phyloP scores from a whole-genome alignment of 1,284 basidiomycete genomes.

The Microbotryomycetes sp. region DNA sequence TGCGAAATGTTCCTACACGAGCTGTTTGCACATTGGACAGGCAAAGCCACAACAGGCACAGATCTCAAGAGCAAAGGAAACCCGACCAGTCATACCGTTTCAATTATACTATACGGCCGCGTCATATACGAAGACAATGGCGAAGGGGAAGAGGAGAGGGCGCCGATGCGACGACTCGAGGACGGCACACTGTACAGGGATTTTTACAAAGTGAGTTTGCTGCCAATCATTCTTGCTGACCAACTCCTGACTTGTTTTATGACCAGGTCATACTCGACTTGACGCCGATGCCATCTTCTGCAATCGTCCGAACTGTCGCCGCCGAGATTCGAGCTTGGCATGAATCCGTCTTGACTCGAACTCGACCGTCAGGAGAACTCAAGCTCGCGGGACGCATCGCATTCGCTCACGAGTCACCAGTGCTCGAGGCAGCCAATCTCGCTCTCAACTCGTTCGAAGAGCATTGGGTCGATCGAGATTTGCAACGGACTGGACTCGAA shows the following conservation, averaged over 20 bases:
- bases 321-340: slow-evolving; percentile 26
- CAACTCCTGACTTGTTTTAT: too few species aligned
- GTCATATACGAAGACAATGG: slow-evolving; percentile 75
- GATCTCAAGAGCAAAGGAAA: slow-evolving; percentile 20
- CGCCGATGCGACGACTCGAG: slow-evolving; percentile 28
- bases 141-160: slow-evolving; percentile 59
- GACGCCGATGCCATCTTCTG: slow-evolving; percentile 40
- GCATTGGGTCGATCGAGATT: slow-evolving; percentile 91
- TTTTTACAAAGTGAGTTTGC: slow-evolving; percentile 51
- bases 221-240: slow-evolving; percentile 43
- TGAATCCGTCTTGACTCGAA: slow-evolving; percentile 30
- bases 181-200: slow-evolving; percentile 64
- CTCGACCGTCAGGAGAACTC: slow-evolving; percentile 46
- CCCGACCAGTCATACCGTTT: slow-evolving; percentile 83
- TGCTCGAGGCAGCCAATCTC: slow-evolving; percentile 90
- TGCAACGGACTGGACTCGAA: slow-evolving; percentile 82
- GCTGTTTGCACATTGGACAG: slow-evolving; percentile 25
- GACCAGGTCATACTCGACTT: slow-evolving; percentile 78
- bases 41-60: slow-evolving; percentile 18
- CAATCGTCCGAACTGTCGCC: slow-evolving; percentile 21
- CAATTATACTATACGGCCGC: slow-evolving; percentile 88
- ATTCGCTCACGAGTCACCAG: slow-evolving; percentile 86
- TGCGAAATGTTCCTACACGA: slow-evolving; percentile 80
- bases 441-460: slow-evolving; percentile 88
- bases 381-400: slow-evolving; percentile 70